phyloP scores from a whole-genome alignment of 2,329 filamentous ascomycete genomes.

The Ophiostoma montium region DNA sequence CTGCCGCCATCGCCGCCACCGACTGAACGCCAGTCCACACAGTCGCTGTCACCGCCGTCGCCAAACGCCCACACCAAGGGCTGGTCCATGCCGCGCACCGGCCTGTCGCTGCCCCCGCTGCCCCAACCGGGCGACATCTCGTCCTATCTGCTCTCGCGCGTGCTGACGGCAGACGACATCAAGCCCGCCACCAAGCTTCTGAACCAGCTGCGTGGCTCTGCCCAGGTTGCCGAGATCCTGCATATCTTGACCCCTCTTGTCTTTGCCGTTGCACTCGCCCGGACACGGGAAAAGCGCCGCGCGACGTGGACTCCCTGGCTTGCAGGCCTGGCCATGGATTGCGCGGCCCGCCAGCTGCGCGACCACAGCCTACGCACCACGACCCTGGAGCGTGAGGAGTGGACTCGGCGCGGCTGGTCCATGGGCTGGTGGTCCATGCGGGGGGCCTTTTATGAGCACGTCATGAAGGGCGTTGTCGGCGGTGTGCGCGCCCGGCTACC shows the following conservation, averaged over 20 bases:
- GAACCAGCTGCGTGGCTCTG: conserved; percentile 61
- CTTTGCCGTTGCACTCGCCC: conserved; percentile 72
- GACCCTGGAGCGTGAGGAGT: conserved; percentile 76
- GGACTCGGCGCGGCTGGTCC: conserved; percentile 74
- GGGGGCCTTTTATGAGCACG: conserved; percentile 89
- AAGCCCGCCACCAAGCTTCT: conserved; percentile 78
- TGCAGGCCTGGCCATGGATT: conserved; percentile 71
- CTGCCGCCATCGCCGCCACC: conserved; percentile 12
- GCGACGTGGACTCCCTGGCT: conserved; percentile 85
- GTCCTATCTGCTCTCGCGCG: conserved; percentile 74
- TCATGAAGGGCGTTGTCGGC: conserved; percentile 62
- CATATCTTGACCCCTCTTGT: conserved; percentile 81
- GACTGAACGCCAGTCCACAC: conserved; percentile 7
- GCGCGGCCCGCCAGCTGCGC: conserved; percentile 70
- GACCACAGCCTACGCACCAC: conserved; percentile 69
- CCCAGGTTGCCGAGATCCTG: conserved; percentile 72
- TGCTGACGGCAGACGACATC: conserved; percentile 91
- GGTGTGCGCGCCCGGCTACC: conserved; percentile 65
- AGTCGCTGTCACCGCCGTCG: conserved; percentile 17
- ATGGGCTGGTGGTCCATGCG: conserved; percentile 95
- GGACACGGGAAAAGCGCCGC: conserved; percentile 3
- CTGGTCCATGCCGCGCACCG: conserved; percentile 93
- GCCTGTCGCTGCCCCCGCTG: conserved; percentile 68
- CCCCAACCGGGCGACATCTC: conserved; percentile 73
- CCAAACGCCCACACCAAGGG: conserved; percentile 34